phyloP scores from a whole-genome alignment of 2,329 filamentous ascomycete species.

The Diaporthe citrichinensis region DNA sequence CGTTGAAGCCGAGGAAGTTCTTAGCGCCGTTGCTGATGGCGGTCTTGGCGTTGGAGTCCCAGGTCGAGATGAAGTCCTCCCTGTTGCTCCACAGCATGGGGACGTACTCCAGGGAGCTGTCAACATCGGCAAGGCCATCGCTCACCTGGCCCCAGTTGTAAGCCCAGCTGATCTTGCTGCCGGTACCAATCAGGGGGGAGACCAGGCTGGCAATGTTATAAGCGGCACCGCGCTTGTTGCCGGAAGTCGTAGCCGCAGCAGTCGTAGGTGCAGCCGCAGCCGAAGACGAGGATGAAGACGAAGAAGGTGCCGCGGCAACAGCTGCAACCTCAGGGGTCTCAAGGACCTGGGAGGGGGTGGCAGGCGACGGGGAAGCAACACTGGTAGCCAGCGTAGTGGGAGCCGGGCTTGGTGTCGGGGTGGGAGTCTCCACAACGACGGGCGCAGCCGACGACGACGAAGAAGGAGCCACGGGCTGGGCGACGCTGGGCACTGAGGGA shows the following conservation, averaged over 20 bases:
- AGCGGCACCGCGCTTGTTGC: conserved; percentile 75
- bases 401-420: conserved; percentile 36
- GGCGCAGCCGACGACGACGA: conserved; percentile 11
- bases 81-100: conserved; percentile 76
- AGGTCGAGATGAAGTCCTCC: conserved; percentile 60
- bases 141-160: conserved; percentile 77
- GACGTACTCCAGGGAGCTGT: conserved; percentile 66
- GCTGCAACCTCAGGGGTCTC: conserved; percentile 27
- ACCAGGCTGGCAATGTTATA: conserved; percentile 74
- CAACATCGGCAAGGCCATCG: conserved; percentile 54
- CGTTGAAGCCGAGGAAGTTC: conserved; percentile 78
- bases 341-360: conserved; percentile 40
- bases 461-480: neutral
- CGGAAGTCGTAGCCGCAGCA: conserved; percentile 46
- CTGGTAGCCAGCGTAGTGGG: conserved; percentile 37
- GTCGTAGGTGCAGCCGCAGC: conserved; percentile 43
- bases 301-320: conserved; percentile 18
- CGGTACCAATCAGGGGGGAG: conserved; percentile 61
- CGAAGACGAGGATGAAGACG: conserved; percentile 38
- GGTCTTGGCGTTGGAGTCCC: conserved; percentile 63
- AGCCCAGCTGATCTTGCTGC: conserved; percentile 67
- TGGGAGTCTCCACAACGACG: conserved; percentile 38
- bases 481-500: neutral
- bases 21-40: conserved; percentile 69
- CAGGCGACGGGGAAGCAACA: conserved; percentile 29